Percentiles rank a stretch among this genome's conserved stretches.
Evolutionary conservation across 306 rosid genomes (phyloP).

Genomic region (Cucurbita maxima): DNA sequence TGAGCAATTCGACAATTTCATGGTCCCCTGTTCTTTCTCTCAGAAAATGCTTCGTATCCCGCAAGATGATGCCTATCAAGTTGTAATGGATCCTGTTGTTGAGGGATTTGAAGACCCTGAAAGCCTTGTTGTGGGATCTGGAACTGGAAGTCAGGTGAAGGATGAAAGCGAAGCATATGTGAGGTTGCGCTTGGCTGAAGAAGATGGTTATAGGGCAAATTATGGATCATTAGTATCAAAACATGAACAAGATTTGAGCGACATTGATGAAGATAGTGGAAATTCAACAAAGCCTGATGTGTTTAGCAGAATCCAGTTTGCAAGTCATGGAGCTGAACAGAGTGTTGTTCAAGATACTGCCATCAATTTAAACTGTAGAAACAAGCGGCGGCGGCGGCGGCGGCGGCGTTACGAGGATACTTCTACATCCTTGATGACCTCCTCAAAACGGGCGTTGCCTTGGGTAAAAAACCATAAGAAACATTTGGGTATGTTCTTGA

Average conservation of each 20-base stretch:
- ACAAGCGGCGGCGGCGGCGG: no score
- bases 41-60: neutral
- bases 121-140: no score
- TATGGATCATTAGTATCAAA: constrained; percentile 1
- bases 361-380: neutral
- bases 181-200: neutral
- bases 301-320: neutral
- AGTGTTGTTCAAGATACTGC: neutral
- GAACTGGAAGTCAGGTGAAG: neutral
- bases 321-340: neutral
- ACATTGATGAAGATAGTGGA: neutral
- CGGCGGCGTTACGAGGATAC: no score
- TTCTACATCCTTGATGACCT: no score
- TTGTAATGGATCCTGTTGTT: constrained; percentile 11
- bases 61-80: neutral
- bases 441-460: no score
- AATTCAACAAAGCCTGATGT: neutral
- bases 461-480: no score
- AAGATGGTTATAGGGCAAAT: constrained; percentile 3
- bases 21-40: neutral
- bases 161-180: neutral
- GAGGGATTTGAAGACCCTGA: constrained; percentile 15
- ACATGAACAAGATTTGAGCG: constrained; percentile 3
- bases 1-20: neutral
- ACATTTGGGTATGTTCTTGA: no score